These are phyloP conservation scores for Astrephomene gubernaculifera DNA, from an alignment of 139 green algal genomes.

Conservation along the genomic window DNA sequence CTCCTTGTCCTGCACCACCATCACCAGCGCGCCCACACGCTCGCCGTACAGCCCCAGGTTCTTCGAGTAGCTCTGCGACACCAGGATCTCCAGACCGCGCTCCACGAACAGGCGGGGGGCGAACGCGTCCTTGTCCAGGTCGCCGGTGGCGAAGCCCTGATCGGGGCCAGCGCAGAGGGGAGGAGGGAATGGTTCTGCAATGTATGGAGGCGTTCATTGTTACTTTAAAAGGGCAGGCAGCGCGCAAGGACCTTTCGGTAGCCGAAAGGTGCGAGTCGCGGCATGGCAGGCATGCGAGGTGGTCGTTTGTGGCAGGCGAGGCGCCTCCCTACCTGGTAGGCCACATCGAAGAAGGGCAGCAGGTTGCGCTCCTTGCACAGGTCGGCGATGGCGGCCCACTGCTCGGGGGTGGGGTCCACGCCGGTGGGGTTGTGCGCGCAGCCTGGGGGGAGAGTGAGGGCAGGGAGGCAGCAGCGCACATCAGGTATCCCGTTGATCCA, in stretches of 20 bases:
- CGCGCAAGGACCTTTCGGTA: too few species aligned
- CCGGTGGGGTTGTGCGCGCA: slow-evolving; percentile 99
- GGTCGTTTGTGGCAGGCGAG: too few species aligned
- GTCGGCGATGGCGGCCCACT: slow-evolving; percentile 95
- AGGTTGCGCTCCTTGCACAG: slow-evolving; percentile 83
- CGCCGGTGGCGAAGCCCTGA: slow-evolving; percentile 79
- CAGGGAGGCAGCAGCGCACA: too few species aligned
- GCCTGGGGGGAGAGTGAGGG: slow-evolving; percentile 54
- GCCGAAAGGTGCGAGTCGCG: too few species aligned
- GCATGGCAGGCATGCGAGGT: too few species aligned
- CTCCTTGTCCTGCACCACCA: slow-evolving; percentile 77
- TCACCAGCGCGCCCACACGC: slow-evolving; percentile 93
- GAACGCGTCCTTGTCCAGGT: slow-evolving; percentile 93
- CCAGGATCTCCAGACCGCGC: slow-evolving; percentile 89
- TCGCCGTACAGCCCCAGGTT: slow-evolving; percentile 99
- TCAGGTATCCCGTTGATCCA: too few species aligned
- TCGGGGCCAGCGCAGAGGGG: too few species aligned
- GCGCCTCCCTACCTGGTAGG: slow-evolving; percentile 92
- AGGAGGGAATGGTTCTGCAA: too few species aligned
- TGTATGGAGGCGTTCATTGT: too few species aligned
- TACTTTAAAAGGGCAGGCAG: too few species aligned
- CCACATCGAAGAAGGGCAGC: slow-evolving; percentile 98
- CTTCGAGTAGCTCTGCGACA: slow-evolving; percentile 93
- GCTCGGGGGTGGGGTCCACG: slow-evolving; percentile 94
- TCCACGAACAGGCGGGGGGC: slow-evolving; percentile 92